phyloP scores from a whole-genome alignment of 371 early-diverging fungal species.

The Mucor saturninus region DNA sequence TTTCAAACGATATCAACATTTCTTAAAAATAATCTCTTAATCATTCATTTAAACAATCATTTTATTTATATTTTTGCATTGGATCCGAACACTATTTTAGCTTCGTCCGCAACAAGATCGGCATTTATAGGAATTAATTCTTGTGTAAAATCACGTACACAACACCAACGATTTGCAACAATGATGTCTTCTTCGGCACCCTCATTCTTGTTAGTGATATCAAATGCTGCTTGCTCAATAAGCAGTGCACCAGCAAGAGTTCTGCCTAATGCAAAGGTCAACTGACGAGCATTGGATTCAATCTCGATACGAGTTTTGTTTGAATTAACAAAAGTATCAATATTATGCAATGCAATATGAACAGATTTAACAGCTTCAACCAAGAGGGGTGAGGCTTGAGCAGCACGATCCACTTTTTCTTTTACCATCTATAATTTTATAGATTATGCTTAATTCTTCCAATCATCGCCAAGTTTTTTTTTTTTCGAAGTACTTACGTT shows the following conservation, averaged over 20 bases:
- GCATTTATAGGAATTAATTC: conserved; percentile 6
- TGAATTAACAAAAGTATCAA: conserved; percentile 10
- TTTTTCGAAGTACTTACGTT: conserved; percentile 28
- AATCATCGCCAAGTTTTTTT: background rate
- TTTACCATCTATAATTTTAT: conserved; percentile 12
- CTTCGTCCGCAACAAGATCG: conserved; percentile 23
- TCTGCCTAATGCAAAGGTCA: conserved; percentile 60
- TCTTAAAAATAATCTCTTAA: no score
- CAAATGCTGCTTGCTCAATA: conserved; percentile 59
- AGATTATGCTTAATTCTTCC: background rate
- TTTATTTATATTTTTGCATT: conserved; percentile 36
- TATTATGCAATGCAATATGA: conserved; percentile 29
- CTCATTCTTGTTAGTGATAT: conserved; percentile 26
- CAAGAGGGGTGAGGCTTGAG: conserved; percentile 13
- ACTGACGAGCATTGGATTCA: conserved; percentile 56
- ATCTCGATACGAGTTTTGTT: conserved; percentile 22
- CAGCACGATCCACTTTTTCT: conserved; percentile 13
- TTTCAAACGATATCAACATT: no score
- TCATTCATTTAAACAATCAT: background rate
- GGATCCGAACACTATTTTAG: conserved; percentile 43
- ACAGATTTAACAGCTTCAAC: conserved; percentile 32
- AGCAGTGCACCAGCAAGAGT: conserved; percentile 53
- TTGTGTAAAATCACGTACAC: conserved; percentile 26
- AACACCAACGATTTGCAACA: conserved; percentile 37
- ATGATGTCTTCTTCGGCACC: conserved; percentile 31